Evolutionary conservation across 352 stramenopile genomes (phyloP).

Genomic region (Plasmopara halstedii): DNA sequence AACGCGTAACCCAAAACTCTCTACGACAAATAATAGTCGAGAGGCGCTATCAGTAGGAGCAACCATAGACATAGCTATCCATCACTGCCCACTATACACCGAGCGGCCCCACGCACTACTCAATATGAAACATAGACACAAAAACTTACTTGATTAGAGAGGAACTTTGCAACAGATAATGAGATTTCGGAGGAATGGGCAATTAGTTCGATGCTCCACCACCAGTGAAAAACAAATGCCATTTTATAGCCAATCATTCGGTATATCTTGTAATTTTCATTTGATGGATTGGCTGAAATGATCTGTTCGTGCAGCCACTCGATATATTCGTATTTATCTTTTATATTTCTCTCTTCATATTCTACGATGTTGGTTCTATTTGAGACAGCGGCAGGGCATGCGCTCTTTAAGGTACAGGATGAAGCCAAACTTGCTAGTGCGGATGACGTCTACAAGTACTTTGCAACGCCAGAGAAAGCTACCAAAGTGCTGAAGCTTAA

Average conservation of each 20-base stretch:
- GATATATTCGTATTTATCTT: slow-evolving; percentile 1
- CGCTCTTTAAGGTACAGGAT: slow-evolving; percentile 98
- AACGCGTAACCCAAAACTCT: slow-evolving; percentile 27
- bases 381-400: slow-evolving; percentile 98
- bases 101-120: slow-evolving; percentile 11
- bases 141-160: slow-evolving; percentile 78
- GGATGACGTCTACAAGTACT: slow-evolving; percentile 91
- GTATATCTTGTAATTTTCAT: not conserved
- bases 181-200: not conserved
- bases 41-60: slow-evolving; percentile 3
- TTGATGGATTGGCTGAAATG: slow-evolving; percentile 21
- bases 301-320: slow-evolving; percentile 23
- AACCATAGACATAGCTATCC: not conserved
- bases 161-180: slow-evolving; percentile 84
- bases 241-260: not conserved
- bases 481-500: slow-evolving; percentile 92
- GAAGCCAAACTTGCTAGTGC: slow-evolving; percentile 87
- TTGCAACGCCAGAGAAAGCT: slow-evolving; percentile 86
- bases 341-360: not conserved
- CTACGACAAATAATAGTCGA: slow-evolving; percentile 12
- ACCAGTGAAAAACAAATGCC: slow-evolving; percentile 32
- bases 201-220: slow-evolving; percentile 8
- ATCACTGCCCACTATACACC: slow-evolving; percentile 3
- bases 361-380: slow-evolving; percentile 97
- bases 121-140: slow-evolving; percentile 8